Conservation (phyloP, 1,284 basidiomycete genomes). For the Hymenochaete sp. region DNA sequence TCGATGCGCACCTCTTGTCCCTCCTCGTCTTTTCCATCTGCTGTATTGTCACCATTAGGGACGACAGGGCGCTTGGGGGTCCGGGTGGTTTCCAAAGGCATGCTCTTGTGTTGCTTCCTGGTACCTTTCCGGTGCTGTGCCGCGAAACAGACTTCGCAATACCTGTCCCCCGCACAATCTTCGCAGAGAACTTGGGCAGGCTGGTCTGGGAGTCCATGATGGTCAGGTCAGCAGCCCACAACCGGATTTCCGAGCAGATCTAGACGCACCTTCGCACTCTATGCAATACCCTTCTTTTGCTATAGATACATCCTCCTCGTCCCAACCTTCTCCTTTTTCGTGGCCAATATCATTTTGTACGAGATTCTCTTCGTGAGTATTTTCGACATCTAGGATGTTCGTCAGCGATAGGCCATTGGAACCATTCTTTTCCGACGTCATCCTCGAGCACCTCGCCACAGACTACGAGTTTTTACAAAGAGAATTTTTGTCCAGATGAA, state of each 20-base stretch:
- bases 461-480: too few species aligned
- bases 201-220: conserved; percentile 46
- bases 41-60: conserved; percentile 15
- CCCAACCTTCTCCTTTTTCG: conserved; percentile 42
- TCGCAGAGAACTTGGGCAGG: conserved; percentile 67
- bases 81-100: conserved; percentile 31
- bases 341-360: background rate
- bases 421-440: conserved; percentile 1
- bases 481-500: too few species aligned
- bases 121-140: conserved; percentile 74
- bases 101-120: conserved; percentile 55
- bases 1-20: conserved; percentile 6
- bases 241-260: background rate
- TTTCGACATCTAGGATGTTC: conserved; percentile 12
- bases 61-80: conserved; percentile 17
- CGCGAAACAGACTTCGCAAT: conserved; percentile 76
- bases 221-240: background rate
- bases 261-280: conserved; percentile 67
- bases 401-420: conserved; percentile 9
- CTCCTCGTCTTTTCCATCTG: conserved; percentile 24
- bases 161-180: conserved; percentile 54
- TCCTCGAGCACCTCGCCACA: too few species aligned
- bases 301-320: conserved; percentile 47
- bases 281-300: conserved; percentile 62
- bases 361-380: conserved; percentile 5